These are phyloP conservation scores for Monascus purpureus DNA, from an alignment of 495 filamentous ascomycete genomes.

Conservation along the genomic window DNA sequence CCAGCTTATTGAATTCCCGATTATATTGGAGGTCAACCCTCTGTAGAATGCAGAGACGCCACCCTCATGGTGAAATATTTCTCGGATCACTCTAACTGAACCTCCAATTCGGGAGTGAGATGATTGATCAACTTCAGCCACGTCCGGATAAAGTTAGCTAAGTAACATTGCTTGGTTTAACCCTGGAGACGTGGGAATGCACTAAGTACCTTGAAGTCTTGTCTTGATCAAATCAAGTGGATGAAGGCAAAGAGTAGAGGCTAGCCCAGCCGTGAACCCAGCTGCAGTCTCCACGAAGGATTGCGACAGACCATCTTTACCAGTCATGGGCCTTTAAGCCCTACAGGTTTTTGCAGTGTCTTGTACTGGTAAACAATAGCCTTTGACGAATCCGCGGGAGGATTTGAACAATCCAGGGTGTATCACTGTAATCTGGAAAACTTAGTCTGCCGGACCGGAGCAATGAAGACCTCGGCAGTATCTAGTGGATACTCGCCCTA, in stretches of 20 bases:
- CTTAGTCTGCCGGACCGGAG: too few species aligned
- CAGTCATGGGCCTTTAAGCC: slow-evolving; percentile 26
- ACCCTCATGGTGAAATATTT: slow-evolving; percentile 43
- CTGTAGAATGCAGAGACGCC: slow-evolving; percentile 63
- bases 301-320: slow-evolving; percentile 45
- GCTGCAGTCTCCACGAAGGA: slow-evolving; percentile 80
- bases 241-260: slow-evolving; percentile 55
- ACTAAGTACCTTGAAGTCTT: slow-evolving; percentile 60
- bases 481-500: too few species aligned
- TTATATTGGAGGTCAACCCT: slow-evolving; percentile 74
- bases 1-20: slow-evolving; percentile 87
- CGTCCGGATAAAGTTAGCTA: too few species aligned
- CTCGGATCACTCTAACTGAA: slow-evolving; percentile 40
- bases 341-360: background rate
- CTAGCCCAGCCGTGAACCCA: slow-evolving; percentile 76
- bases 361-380: background rate
- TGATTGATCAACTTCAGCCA: slow-evolving; percentile 33
- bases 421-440: too few species aligned
- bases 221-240: slow-evolving; percentile 94
- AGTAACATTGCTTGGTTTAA: too few species aligned
- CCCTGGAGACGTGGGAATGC: background rate
- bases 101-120: slow-evolving; percentile 31
- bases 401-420: too few species aligned
- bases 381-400: too few species aligned
- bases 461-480: too few species aligned